Evolutionary conservation across 2,329 filamentous ascomycete species (phyloP), one percentile per base, ranked within the genome.

Genomic region (Berkeleyomyces basicola): DNA sequence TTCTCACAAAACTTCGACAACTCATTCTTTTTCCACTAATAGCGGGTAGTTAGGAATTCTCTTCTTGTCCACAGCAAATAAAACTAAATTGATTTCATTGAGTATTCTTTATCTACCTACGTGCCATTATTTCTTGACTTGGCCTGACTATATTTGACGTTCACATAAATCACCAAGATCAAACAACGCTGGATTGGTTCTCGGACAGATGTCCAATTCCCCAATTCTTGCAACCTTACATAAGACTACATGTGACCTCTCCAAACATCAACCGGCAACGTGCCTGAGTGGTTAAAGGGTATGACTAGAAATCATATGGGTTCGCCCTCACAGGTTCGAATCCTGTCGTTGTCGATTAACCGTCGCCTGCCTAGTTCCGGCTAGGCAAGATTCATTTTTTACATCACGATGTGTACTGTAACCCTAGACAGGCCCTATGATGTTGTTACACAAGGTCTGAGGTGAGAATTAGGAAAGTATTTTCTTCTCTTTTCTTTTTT

Each of bases 231-330:
- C n/a, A 23, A 23, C 23, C 23, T 23, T 23, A 23, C 23, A 47
- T 47, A 47, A 1, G 10, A 5, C 10, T 23, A 23, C 1, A 23
- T 16, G 7, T 7, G 14, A 16, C n/a, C 0, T 31, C 49, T 1
- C 3, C 0, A 0, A 39, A 14, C 31, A 39, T n/a, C 11, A 55
- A 37, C 23, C 11, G 63, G 63, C 63, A 65, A 61, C 58, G 63
- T 65, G 63, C 63, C 63, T 63, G 63, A 65, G 63, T 65, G 63
- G 63, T 65, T 65, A 65, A 65, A 63, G 61, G 63, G 63, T 65
- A 62, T 62, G 63, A 65, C 63, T 65, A 63, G 63, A 65, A 65
- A 65, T 63, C 62, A 60, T 59, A 64, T 64, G 63, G 59, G 51
- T 61, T 64, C 53, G 63, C 51, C 53, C 62, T 59, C 62, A 61